Evolutionary conservation across 2,329 filamentous ascomycete genomes (phyloP), one percentile per base, ranked within the genome.

Genomic region (Mollisiaceae sp.): DNA sequence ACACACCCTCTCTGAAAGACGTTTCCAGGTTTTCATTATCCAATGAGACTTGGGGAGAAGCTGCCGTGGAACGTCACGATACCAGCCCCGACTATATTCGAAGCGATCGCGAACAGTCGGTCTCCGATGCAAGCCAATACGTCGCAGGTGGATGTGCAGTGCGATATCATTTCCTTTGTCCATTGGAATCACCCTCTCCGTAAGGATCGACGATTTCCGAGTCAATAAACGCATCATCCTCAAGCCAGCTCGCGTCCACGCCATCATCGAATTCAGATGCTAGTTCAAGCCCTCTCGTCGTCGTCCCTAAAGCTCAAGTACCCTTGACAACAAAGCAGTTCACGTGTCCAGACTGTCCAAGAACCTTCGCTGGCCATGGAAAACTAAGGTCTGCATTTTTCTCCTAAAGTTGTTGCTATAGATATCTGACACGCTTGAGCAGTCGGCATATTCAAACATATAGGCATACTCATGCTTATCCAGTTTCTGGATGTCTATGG

Each of bases 81-180:
- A 66, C 57, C 66, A 65, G 68, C 66, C 24, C 64, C 62, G 54
- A 64, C 14, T 35, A 47, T 56, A 61, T 59, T 67, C 62, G 62
- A 27, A 24, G 62, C 58, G 64, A 67, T 62, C 64, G 67, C 65
- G 54, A 39, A 24, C 47, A 56, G 38, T 65, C 52, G 68, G 62
- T 70, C 68, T 70, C 63, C 68, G 67, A 68, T 67, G 45, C 62
- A 63, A 68, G 68, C 63, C 68, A 68, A 65, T 32, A 61, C 63
- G 62, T 66, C 66, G 59, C 68, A 68, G 64, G 45, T 36, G 66
- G 59, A 63, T 45, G 67, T 69, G 57, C 52, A 52, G 55, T 63
- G 58, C 63, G 60, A 32, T 36, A 57, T 18, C 8, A 20, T 59
- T 63, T 52, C 52, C 22, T 64, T 63, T n/a, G 36, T 38, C 59